Evolutionary conservation across 495 filamentous ascomycete species (phyloP), one percentile per base, ranked within the genome.

Genomic region (Cercophora sp.): DNA sequence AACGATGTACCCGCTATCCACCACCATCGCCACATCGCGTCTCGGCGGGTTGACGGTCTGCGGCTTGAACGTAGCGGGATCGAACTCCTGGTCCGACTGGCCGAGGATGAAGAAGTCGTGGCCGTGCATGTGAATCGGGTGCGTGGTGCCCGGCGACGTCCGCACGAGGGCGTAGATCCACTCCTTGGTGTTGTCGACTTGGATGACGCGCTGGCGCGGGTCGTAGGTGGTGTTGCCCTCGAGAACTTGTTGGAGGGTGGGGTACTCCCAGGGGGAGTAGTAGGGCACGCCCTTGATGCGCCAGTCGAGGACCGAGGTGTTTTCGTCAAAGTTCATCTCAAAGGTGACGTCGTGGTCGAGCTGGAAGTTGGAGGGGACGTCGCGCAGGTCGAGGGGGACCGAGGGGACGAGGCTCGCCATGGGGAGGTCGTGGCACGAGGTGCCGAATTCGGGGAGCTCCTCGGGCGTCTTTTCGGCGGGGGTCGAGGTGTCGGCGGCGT

Each of bases 21-120:
- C 48, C 3, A 84, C 55, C 51, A 80, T 70, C 1, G 77, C 76
- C 2, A 76, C 76, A 58, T 88, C 84, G 3, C 85, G 71, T 0
- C 84, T 69, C 6, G 76, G 72, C 3, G 84, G 81, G 58, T 75
- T 82, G 37, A 3, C 8, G 8, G 27, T 53, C 31, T n/a, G 8
- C 29, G 34, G 64, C 35, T 16, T 55, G 34, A 8, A 41, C n/a
- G 43, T 46, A 15, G 18, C 29, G 36, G 55, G 23, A 37, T 46
- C 68, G 57, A 71, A 79, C 63, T 36, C 23, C 6, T 40, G 5
- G 13, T 46, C 40, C 1, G 44, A 35, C 24, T 50, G 51, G 2
- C 26, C 40, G 0, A 50, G 4, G 5, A 54, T 26, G 10, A 25
- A 35, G n/a, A 37, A 51, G n/a, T 57, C 55, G 22, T 36, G 83